These are phyloP conservation scores for Saccharum hybrid DNA, from an alignment of 202 grass and related monocot genomes.

Conservation along the genomic window DNA sequence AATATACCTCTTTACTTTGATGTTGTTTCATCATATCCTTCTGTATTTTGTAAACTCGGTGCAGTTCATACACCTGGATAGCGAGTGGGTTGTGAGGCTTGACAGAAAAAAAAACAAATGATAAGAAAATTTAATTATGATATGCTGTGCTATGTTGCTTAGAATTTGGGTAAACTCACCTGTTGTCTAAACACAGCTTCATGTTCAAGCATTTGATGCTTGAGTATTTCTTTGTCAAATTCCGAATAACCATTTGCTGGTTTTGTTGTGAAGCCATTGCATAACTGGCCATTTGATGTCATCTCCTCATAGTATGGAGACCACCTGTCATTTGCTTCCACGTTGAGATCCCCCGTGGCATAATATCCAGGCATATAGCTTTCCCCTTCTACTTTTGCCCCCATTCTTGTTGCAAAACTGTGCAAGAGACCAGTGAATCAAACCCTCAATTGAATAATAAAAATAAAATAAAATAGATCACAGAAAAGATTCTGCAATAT, in stretches of 20 bases:
- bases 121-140: neutral
- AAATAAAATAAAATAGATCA: neutral
- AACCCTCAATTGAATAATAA: neutral
- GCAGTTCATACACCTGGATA: constrained; percentile 89
- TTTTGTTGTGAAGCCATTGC: constrained; percentile 49
- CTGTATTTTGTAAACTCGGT: constrained; percentile 90
- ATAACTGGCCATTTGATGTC: constrained; percentile 44
- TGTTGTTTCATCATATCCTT: constrained; percentile 76
- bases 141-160: neutral
- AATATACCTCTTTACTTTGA: constrained; percentile 50
- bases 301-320: constrained; percentile 63
- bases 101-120: constrained; percentile 41
- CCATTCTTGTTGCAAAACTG: constrained; percentile 56
- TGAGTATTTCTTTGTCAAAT: constrained; percentile 80
- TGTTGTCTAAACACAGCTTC: constrained; percentile 87
- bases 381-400: constrained; percentile 70
- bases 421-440: constrained; percentile 26
- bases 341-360: constrained; percentile 49
- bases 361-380: constrained; percentile 64
- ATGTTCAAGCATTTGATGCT: constrained; percentile 85
- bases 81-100: constrained; percentile 32
- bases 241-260: constrained; percentile 47
- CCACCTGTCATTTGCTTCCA: constrained; percentile 51
- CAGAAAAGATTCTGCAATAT: neutral
- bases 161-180: constrained; percentile 48